Base-by-base conservation (phyloP, 352 stramenopile genomes). In the Phytophthora uliginosa region DNA sequence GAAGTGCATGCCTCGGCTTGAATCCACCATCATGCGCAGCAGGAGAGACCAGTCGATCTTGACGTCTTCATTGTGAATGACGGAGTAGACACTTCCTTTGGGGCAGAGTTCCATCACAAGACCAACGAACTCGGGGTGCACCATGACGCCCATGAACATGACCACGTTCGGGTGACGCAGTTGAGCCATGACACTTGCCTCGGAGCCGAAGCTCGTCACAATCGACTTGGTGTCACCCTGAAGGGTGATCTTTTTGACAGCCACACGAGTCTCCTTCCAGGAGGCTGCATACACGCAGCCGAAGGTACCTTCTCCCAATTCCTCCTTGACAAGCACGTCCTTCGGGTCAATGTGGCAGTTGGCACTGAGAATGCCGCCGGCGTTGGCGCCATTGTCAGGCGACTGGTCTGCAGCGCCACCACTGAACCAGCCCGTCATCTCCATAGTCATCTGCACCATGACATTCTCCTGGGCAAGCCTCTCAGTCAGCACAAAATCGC, bases 81-180 rank as follows among this genome's bases (percentile, higher is more conserved):
- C 85, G 17, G 66, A 89, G 79, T 95, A 95, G 18, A 97, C 80
- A n/a, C 86, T 96, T 1, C 90, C 90, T 40, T 95, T 94, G 3
- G 89, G 86, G 51, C 92, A 96, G 22, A 96, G 81, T 68, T 97
- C 90, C 90, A 97, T 97, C 52, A 97, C 91, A 7, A 98, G 64
- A 0, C 89, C 88, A 28, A 96, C 87, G 33, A 93, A 95, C 48
- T 95, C 85, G 0, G 90, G 91, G n/a, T 95, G 88, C 33, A 96
- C 83, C 85, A 95, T 96, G 22, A 95, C 85, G 26, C 91, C 91
- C 88, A 98, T 95, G 72, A 97, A 97, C 85, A 98, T 96, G 58
- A 96, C 89, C 0, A 96, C 86, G 57, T 95, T 96, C 52, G 86
- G 86, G 73, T 96, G 88, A 17, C 86, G 85, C 7, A 96, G 76